phyloP scores from a whole-genome alignment of 345 rosid genomes.

The Anastatica hierochuntica region DNA sequence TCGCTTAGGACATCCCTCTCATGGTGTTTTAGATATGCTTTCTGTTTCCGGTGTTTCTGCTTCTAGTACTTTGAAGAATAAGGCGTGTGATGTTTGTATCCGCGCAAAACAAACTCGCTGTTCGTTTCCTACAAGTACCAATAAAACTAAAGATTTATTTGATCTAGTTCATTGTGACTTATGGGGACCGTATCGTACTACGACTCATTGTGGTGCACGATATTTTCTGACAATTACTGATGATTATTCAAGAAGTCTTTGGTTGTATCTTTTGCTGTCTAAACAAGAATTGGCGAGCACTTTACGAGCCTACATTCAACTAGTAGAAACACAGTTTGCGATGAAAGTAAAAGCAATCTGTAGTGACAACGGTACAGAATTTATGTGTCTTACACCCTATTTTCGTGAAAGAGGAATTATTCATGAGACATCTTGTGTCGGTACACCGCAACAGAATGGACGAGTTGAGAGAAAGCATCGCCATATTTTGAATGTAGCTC shows the following conservation, averaged over 20 bases:
- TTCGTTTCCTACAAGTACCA: background rate
- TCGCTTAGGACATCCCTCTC: too few relatives aligned
- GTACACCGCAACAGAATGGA: too few relatives aligned
- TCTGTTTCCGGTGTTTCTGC: too few relatives aligned
- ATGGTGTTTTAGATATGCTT: too few relatives aligned
- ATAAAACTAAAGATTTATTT: background rate
- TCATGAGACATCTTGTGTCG: too few relatives aligned
- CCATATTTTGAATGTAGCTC: too few relatives aligned
- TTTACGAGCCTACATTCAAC: too few relatives aligned
- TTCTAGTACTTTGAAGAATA: too few relatives aligned
- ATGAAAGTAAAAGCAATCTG: accelerated
- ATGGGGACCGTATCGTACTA: background rate
- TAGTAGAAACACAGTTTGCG: background rate
- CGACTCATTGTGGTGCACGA: background rate
- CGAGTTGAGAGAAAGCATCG: too few relatives aligned
- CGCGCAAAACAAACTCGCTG: too few relatives aligned
- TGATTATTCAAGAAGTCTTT: background rate
- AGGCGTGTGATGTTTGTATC: too few relatives aligned
- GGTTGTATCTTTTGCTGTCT: background rate
- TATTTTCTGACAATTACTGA: background rate
- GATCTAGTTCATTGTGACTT: background rate
- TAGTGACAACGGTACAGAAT: background rate
- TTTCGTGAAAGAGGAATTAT: background rate
- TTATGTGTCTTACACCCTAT: background rate
- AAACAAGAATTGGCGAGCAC: background rate